These are phyloP conservation scores for Leccinum barrowsii DNA, from an alignment of 768 basidiomycete species.

Conservation along the genomic window DNA sequence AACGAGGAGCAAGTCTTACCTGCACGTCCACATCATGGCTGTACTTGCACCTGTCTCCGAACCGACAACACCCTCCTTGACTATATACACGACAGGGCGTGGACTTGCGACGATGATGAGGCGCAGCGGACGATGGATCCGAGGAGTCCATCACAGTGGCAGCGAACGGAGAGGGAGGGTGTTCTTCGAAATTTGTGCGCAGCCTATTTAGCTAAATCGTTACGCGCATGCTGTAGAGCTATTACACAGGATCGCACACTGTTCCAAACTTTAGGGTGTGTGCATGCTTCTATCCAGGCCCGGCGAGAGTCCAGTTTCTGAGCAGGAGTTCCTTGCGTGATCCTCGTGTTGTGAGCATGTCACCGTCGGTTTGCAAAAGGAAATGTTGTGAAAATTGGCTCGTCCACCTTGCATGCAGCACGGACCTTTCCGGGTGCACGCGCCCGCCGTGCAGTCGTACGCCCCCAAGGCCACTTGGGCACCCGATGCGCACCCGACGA, in stretches of 20 bases:
- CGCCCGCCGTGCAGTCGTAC: too few species aligned
- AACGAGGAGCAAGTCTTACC: not conserved
- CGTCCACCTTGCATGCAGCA: not conserved
- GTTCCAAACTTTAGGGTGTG: not conserved
- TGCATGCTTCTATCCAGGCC: not conserved
- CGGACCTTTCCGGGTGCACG: too few species aligned
- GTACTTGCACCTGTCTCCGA: constrained; percentile 24
- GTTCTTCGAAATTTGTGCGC: not conserved
- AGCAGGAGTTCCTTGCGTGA: not conserved
- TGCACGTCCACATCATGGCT: constrained; percentile 15
- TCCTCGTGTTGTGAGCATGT: not conserved
- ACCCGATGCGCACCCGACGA: too few species aligned
- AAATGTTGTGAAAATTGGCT: not conserved
- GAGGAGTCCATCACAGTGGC: constrained; percentile 7
- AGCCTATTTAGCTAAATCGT: not conserved
- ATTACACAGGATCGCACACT: not conserved
- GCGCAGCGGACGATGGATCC: not conserved
- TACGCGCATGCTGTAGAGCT: not conserved
- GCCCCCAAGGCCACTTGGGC: too few species aligned
- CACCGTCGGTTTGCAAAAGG: too few species aligned
- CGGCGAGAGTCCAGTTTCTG: not conserved
- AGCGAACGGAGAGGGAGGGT: not conserved
- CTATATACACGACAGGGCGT: constrained; percentile 18
- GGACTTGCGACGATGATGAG: constrained; percentile 3
- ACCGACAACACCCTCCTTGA: constrained; percentile 26